Base-by-base conservation (phyloP, 2,329 filamentous ascomycete genomes). In the Fusarium keratoplasticum region DNA sequence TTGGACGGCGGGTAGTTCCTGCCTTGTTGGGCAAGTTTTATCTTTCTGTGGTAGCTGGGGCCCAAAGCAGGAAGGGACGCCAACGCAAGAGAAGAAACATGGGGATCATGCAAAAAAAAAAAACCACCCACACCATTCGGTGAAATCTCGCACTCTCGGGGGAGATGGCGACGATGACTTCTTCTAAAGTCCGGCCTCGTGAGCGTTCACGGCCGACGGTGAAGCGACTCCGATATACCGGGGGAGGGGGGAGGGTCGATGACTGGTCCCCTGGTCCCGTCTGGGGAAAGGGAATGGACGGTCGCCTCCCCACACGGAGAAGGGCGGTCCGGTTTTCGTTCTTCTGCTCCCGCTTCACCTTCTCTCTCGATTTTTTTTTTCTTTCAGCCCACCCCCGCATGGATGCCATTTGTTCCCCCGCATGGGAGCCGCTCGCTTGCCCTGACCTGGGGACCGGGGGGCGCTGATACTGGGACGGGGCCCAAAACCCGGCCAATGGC, bases 381-480 rank as follows among this genome's bases (percentile, higher is more conserved):
- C 59, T 64, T 52, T 25, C 61, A 74, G 66, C 35, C 74, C 74
- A 77, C 67, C 72, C 75, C 74, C 74, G 74, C 74, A 76, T 74
- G 20, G 71, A 27, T 42, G 54, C 50, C 52, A 67, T 69, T 64
- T 73, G 57, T 67, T 75, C 64, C 74, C 74, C 74, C 74, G 72
- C 74, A 76, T 73, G 70, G 61, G 70, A 75, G 70, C 73, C 72
- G 73, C 72, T 74, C 72, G 72, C 72, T 67, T 74, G 71, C 61
- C 58, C 47, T 38, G 38, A 55, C 50, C 31, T 55, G 20, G 52
- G 33, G 52, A 27, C 54, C 35, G 25, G 50, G 61, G 68, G 40
- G 13, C 16, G 18, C 55, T 29, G 61, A 42, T 16, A 47, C n/a
- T 16, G 7, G 25, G 18, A 36, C 61, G 29, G 61, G 20, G 7